Evolutionary conservation across 2,329 filamentous ascomycete genomes (phyloP), one percentile per base, ranked within the genome.

Genomic region (Colletotrichum eleusines): DNA sequence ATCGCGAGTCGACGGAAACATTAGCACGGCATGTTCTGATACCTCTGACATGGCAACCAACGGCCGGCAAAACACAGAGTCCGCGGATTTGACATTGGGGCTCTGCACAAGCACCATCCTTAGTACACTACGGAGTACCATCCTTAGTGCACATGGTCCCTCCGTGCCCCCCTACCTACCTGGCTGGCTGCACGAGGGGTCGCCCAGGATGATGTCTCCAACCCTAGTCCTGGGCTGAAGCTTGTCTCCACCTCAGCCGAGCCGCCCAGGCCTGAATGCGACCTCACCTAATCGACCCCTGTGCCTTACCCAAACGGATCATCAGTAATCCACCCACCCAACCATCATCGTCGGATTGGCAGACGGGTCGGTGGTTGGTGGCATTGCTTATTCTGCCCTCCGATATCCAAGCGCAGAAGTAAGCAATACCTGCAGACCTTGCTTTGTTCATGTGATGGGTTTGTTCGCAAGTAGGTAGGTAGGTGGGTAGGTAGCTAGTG

Each of bases 41-140:
- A 61, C 59, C 60, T 70, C 69, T 72, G 60, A 72, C 69, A 72
- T 72, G 54, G 61, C 59, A 55, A 48, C 40, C 59, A 55, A 48
- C 40, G 28, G 44, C 53, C 46, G 44, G 51, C 6, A 40, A 60
- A 59, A 55, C 23, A 28, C 26, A 9, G 5, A 53, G 46, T 50
- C 40, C 53, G 51, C 8, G 63, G 66, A 60, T 54, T 61, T 44
- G 35, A 40, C 28, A 9, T 54, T 31, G 18, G 12, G 51, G 18
- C 28, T 54, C 28, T 54, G 51, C 28, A 35, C 51, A 46, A 46
- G 42, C 42, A 46, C 9, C 5, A 46, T n/a, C 2, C 42, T n/a
- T 46, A 46, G 42, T 12, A 46, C 9, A 12, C 42, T 3, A 3
- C 7, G 9, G 33, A 2, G 35, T 40, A 40, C 38, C 11, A 16